These are phyloP conservation scores for Grammothele lineata DNA, from an alignment of 768 basidiomycete genomes.

Conservation along the genomic window DNA sequence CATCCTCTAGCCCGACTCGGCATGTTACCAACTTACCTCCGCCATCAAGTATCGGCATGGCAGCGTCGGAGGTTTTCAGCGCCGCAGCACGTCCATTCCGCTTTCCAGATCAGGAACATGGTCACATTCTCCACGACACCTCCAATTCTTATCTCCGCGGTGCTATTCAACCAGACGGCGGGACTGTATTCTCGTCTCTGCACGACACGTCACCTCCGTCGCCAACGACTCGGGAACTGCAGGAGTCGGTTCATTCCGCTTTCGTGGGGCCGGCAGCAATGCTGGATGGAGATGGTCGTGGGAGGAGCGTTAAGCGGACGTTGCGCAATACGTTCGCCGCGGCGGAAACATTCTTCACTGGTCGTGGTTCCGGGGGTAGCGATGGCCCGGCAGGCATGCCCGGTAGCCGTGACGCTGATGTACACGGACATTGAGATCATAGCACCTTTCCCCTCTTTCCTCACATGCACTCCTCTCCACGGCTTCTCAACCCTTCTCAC, in stretches of 20 bases:
- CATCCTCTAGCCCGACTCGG: slow-evolving; percentile 4
- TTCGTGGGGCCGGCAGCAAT: slow-evolving; percentile 19
- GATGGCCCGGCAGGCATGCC: slow-evolving; percentile 17
- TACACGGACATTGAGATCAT: slow-evolving; percentile 14
- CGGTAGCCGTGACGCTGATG: slow-evolving; percentile 17
- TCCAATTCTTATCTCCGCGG: slow-evolving; percentile 20
- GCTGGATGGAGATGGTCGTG: slow-evolving; percentile 37
- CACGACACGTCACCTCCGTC: slow-evolving; percentile 23
- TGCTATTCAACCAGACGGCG: slow-evolving; percentile 7
- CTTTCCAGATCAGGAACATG: slow-evolving; percentile 9
- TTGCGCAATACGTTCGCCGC: slow-evolving; percentile 64
- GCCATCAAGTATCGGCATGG: slow-evolving; percentile 10
- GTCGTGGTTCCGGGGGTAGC: slow-evolving; percentile 23
- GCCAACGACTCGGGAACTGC: slow-evolving; percentile 35
- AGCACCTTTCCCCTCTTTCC: too few relatives aligned
- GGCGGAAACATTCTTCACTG: slow-evolving; percentile 70
- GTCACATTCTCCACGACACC: slow-evolving; percentile 19
- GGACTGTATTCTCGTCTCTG: slow-evolving; percentile 11
- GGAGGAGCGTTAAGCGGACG: slow-evolving; percentile 60
- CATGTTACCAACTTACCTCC: background rate
- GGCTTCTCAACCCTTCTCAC: too few relatives aligned
- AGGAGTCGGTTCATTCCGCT: slow-evolving; percentile 35
- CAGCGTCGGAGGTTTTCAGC: slow-evolving; percentile 5
- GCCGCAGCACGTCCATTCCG: slow-evolving; percentile 5
- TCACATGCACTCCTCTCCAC: too few relatives aligned